Evolutionary conservation across 371 early-diverging fungal genomes (phyloP).

Genomic region (Mortierella sp.): DNA sequence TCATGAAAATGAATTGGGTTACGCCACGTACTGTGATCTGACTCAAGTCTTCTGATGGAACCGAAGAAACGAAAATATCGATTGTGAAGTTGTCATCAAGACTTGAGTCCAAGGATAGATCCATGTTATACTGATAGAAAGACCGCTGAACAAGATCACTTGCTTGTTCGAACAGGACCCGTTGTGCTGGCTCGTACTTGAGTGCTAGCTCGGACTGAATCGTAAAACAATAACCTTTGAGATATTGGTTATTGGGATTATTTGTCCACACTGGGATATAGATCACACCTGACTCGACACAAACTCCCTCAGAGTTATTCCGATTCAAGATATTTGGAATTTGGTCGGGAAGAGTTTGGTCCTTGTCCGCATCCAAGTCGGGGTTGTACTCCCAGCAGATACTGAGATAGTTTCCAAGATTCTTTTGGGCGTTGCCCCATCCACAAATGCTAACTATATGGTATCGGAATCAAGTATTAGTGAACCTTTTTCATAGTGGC

Average conservation of each 20-base stretch:
- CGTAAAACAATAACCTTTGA: constrained; percentile 47
- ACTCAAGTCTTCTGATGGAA: constrained; percentile 17
- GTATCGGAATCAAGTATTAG: background rate
- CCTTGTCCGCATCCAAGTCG: constrained; percentile 46
- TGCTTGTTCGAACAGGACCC: constrained; percentile 38
- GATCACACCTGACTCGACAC: constrained; percentile 40
- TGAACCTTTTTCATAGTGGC: background rate
- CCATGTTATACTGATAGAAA: constrained; percentile 48
- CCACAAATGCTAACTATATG: constrained; percentile 49
- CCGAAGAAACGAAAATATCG: constrained; percentile 46
- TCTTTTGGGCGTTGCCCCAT: constrained; percentile 49
- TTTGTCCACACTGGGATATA: constrained; percentile 37
- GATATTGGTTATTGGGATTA: constrained; percentile 4
- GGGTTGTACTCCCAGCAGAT: constrained; percentile 53
- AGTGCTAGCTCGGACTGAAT: constrained; percentile 55
- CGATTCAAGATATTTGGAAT: constrained; percentile 29
- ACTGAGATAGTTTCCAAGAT: constrained; percentile 50
- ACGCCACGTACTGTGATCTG: constrained; percentile 51
- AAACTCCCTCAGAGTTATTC: constrained; percentile 26
- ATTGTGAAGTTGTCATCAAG: constrained; percentile 56
- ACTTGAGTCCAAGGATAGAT: constrained; percentile 46
- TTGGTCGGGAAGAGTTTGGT: constrained; percentile 32
- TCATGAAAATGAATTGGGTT: constrained; percentile 57
- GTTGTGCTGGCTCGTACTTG: constrained; percentile 28
- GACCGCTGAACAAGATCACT: constrained; percentile 37